A percentile compares a stretch with the other conserved stretches of the same genome.
phyloP scores from a whole-genome alignment of 192 early-diverging fungal species.

The Spinellus fusiger region DNA sequence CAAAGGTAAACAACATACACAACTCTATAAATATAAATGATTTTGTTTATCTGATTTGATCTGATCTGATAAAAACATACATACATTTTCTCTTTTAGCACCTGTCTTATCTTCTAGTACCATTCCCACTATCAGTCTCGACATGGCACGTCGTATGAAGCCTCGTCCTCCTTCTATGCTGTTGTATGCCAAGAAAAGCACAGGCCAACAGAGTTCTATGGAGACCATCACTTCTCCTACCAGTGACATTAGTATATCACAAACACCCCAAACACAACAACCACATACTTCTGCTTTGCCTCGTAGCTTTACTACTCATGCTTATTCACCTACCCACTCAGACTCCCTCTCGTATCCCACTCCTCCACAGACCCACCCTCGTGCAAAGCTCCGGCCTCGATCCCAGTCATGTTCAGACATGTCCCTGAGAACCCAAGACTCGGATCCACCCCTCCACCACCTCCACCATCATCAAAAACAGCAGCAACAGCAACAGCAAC shows the following conservation, averaged over 20 bases:
- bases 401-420: background rate
- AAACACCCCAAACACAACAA: background rate
- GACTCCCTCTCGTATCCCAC: no score
- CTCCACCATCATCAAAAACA: background rate
- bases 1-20: conserved; percentile 15
- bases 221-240: conserved; percentile 1
- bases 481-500: background rate
- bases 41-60: background rate
- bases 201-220: background rate
- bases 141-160: conserved; percentile 43
- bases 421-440: conserved; percentile 2
- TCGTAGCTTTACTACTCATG: no score
- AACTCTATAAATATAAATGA: background rate
- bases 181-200: conserved; percentile 18
- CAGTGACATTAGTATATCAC: no score
- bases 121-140: conserved; percentile 45
- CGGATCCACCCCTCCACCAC: background rate
- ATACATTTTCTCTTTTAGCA: conserved; percentile 8
- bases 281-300: no score
- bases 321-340: no score
- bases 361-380: background rate
- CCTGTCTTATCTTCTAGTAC: conserved; percentile 53
- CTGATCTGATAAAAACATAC: background rate
- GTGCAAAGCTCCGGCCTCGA: background rate
- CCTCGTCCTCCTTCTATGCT: conserved; percentile 42